Evolutionary conservation across 257 asterid species (phyloP), one percentile per base, ranked within the genome.

Genomic region (Ilex asprella): DNA sequence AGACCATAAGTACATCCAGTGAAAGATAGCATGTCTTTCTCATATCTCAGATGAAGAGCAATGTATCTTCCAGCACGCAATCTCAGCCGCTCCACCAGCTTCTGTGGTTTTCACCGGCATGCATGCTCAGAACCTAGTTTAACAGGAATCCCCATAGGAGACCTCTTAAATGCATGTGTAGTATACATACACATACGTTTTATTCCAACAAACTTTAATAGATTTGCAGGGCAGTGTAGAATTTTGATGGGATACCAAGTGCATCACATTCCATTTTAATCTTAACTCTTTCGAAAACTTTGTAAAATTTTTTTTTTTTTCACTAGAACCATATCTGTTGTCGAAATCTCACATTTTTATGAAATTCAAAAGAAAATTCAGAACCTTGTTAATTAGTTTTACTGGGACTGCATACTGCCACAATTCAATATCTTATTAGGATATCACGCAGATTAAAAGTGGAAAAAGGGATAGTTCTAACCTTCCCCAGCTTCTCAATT

Each of bases 1-100:
- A 89, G 95, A 58, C 99, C 99, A 71, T 80, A 73, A 7, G 91
- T 89, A 69, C 99, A 92, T 65, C 99, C 97, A 73, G 99, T 89
- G 78, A 89, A 92, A 70, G 99, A 81, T 66, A 89, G 84, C 99
- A 92, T 92, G 78, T 92, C 99, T 72, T 86, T 86, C 79, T 92
- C 99, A 72, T 89, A 92, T 81, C 99, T 79, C 61, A 89, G 79
- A 71, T 89, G 99, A 69, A 92, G 96, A 44, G 97, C 94, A 75
- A 92, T 74, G 67, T 84, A 92, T 85, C 85, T 81, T 62, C 75
- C 71, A 16, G 86, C 94, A 64, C 82, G 89, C 55, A 86, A 80
- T 62, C 75, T 75, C 79, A 92, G 73, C 74, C 87, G 78, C 84
- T 86, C 89, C 93, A 92, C 94, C 57, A 92, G 97, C 84, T 83